Evolutionary conservation across 805 yeast genomes (phyloP), one percentile per base, ranked within the genome.

Genomic region (Candida methanosorbosa): DNA sequence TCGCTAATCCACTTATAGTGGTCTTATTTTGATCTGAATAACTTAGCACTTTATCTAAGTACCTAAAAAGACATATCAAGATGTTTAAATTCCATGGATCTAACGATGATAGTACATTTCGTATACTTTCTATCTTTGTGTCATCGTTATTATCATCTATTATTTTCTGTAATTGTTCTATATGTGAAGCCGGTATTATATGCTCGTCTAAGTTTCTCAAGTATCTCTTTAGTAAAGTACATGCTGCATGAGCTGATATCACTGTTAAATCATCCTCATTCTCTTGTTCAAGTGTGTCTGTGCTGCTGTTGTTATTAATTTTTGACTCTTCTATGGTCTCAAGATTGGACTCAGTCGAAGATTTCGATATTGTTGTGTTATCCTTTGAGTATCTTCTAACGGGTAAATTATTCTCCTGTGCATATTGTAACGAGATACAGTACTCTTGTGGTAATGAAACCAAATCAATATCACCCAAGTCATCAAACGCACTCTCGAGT

Each of bases 181-280:
- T 41, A 8, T 13, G 19, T 7, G 18, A 11, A 9, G 14, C 13
- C 13, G 9, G 8, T 3, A 29, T 14, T 4, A 20, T 12, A 20
- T 20, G 25, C 13, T 7, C 59, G 1, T 94, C 88, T 32, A 86
- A 54, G 39, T 78, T 84, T 41, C 96, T 66, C 30, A 87, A 61
- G 59, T 81, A 87, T 13, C 85, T 65, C 53, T 87, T 87, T 40
- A 87, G 61, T 28, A 87, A 61, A 0, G 95, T 94, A 6, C 94
- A 76, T 3, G 82, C 81, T 0, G 94, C 79, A 54, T 87, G 85
- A 3, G 30, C 7, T 8, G 30, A 28, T 4, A 28, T 23, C 18
- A 28, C 18, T 4, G 20, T 8, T 11, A 4, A 6, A 4, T 28
- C 18, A 9, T 16, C 30, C 6, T 18, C 30, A 13, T 15, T 9